Base-by-base conservation (phyloP, 805 yeast genomes). In the Barnettozyma salicaria region DNA sequence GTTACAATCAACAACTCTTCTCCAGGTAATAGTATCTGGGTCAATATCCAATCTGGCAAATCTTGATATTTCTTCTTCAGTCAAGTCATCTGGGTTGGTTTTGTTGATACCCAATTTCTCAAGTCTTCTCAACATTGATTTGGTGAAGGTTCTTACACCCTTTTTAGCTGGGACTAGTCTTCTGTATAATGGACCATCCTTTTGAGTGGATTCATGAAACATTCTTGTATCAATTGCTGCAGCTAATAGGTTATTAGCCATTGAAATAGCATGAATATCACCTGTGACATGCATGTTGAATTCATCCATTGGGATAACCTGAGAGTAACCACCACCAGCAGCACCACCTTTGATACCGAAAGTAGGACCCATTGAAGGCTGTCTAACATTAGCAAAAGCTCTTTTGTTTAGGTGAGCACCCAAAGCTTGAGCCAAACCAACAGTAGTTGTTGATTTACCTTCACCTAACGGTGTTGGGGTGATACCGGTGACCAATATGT, bases 311-410 rank as follows among this genome's bases (percentile, higher is more conserved):
- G 92, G 92, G 57, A 82, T 80, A 22, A 82, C 92, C 61, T 82
- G 90, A 20, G 92, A 79, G 56, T 81, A 82, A 42, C 92, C 92
- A 60, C 92, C 90, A 58, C 92, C 92, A 7, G 92, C 92, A 49
- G 92, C 92, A 64, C 92, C 92, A 62, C 92, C 92, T 60, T 82
- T 82, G 49, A 82, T 80, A 64, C 92, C 92, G 53, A 82, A 82
- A 14, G 92, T 82, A 47, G 92, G 92, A 39, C 92, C 92, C 89
- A 82, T 80, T 7, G 88, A 79, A 19, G 92, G 92, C 59, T 82
- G 92, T 68, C 92, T 75, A 36, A 82, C 92, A 56, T 81, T 82
- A 46, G 90, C 92, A 55, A 82, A 72, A 11, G 80, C 80, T 41
- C 80, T 76, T 48, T 74, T 68, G 36, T 74, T 68, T 59, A 82